Evolutionary conservation across 176 grass and related monocot genomes (phyloP).

Genomic region (Dendrocalamus sinicus): DNA sequence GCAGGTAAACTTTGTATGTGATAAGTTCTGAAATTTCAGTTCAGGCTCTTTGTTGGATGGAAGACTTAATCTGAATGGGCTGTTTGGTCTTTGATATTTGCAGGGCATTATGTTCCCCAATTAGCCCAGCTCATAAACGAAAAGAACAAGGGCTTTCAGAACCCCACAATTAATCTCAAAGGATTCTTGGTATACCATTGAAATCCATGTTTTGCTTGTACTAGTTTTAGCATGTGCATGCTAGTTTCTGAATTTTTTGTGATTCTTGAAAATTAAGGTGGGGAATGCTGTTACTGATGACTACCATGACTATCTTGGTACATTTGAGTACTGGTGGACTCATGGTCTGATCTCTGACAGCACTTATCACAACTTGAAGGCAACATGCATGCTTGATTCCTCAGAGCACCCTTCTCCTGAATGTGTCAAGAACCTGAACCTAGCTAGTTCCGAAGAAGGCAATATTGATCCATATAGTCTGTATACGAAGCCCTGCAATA

Average conservation of each 20-base stretch:
- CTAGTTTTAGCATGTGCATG: slow-evolving; percentile 20
- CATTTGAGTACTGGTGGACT: slow-evolving; percentile 98
- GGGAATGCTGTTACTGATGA: slow-evolving; percentile 95
- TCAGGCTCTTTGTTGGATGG: background rate
- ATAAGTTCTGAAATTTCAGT: slow-evolving; percentile 23
- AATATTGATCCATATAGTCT: slow-evolving; percentile 95
- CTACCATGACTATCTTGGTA: slow-evolving; percentile 93
- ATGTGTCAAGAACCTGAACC: slow-evolving; percentile 76
- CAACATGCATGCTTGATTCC: slow-evolving; percentile 64
- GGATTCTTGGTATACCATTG: slow-evolving; percentile 80
- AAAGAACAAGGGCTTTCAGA: slow-evolving; percentile 68
- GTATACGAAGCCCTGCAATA: slow-evolving; percentile 83
- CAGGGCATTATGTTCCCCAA: slow-evolving; percentile 97
- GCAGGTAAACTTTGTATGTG: slow-evolving; percentile 54
- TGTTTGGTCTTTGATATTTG: slow-evolving; percentile 26
- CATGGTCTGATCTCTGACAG: slow-evolving; percentile 91
- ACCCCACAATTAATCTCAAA: slow-evolving; percentile 78
- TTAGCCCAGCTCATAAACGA: slow-evolving; percentile 70
- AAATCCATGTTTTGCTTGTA: background rate
- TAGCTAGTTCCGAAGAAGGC: slow-evolving; percentile 80
- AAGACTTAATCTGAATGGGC: slow-evolving; percentile 12
- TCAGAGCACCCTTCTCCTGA: slow-evolving; percentile 83
- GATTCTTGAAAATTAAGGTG: slow-evolving; percentile 59
- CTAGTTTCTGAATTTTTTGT: slow-evolving; percentile 25
- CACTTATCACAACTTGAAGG: slow-evolving; percentile 84